Evolutionary conservation across 1,284 basidiomycete species (phyloP).

Genomic region (Microstroma glucosiphilum): DNA sequence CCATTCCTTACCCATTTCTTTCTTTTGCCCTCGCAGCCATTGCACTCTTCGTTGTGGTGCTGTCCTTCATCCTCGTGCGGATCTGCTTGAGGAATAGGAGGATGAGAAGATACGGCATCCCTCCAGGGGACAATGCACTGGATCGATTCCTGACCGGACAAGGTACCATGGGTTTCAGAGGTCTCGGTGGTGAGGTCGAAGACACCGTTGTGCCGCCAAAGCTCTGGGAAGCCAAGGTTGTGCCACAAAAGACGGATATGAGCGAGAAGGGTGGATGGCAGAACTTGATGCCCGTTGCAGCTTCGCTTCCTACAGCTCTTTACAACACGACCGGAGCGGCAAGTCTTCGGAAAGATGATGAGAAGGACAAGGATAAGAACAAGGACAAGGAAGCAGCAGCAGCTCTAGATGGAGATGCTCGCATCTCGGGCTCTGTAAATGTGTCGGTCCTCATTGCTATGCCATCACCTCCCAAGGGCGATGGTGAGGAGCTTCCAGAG

Average conservation of each 20-base stretch:
- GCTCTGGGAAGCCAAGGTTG: conserved; percentile 41
- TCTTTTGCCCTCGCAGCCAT: conserved; percentile 35
- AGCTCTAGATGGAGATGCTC: conserved; percentile 16
- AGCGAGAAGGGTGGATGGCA: conserved; percentile 22
- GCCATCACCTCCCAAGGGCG: conserved; percentile 38
- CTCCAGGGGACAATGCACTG: conserved; percentile 26
- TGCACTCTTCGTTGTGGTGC: conserved; percentile 43
- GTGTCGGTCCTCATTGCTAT: conserved; percentile 43
- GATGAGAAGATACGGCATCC: conserved; percentile 32
- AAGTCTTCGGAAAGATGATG: background rate
- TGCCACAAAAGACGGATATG: conserved; percentile 3
- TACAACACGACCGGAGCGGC: conserved; percentile 17
- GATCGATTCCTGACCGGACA: conserved; percentile 21
- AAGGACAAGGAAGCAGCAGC: conserved; percentile 5
- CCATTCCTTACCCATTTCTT: conserved; percentile 23
- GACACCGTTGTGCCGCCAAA: conserved; percentile 37
- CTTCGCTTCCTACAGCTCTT: conserved; percentile 27
- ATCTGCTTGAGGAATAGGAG: conserved; percentile 42
- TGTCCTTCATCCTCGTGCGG: conserved; percentile 41
- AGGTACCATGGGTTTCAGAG: background rate
- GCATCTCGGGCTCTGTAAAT: conserved; percentile 32
- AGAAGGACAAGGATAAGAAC: conserved; percentile 9
- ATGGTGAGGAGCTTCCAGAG: conserved; percentile 43
- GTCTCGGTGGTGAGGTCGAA: conserved; percentile 24
- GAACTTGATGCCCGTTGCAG: conserved; percentile 37